Evolutionary conservation across 257 asterid genomes (phyloP).

Genomic region (Jacaranda copaia): DNA sequence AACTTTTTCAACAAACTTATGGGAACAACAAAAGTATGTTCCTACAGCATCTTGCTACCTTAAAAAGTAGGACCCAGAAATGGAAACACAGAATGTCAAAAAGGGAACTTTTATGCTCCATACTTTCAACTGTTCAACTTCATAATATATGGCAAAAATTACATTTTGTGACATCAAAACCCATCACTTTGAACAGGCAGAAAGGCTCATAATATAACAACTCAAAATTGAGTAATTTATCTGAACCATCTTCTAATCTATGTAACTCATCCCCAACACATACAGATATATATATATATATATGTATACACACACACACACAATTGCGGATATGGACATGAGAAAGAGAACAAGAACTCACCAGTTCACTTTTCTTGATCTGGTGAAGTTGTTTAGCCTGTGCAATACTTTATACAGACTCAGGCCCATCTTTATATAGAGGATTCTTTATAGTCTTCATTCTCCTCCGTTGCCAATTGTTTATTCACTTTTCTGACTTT

Average conservation of each 20-base stretch:
- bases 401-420: slow-evolving; percentile 16
- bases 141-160: slow-evolving; percentile 10
- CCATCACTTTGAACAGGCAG: slow-evolving; percentile 10
- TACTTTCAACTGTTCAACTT: slow-evolving; percentile 8
- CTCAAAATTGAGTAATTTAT: not conserved
- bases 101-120: not conserved
- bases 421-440: slow-evolving; percentile 23
- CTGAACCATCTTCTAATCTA: slow-evolving; percentile 15
- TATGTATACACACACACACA: not conserved
- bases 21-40: not conserved
- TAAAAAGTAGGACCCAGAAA: slow-evolving; percentile 36
- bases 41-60: slow-evolving; percentile 26
- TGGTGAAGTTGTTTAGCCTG: slow-evolving; percentile 28
- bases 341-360: slow-evolving; percentile 35
- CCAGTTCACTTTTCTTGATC: slow-evolving; percentile 31
- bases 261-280: not conserved
- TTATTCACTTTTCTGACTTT: slow-evolving; percentile 38
- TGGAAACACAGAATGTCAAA: slow-evolving; percentile 30
- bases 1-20: slow-evolving; percentile 22
- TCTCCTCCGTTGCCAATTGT: not conserved
- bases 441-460: not conserved
- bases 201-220: not conserved
- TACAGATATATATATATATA: not conserved
- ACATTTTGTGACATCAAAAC: not conserved
- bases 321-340: slow-evolving; percentile 14